Percentiles rank a stretch among this genome's conserved stretches.
These are phyloP conservation scores for Globisporangium heterothallicum DNA, from an alignment of 352 stramenopile genomes.

Conservation along the genomic window DNA sequence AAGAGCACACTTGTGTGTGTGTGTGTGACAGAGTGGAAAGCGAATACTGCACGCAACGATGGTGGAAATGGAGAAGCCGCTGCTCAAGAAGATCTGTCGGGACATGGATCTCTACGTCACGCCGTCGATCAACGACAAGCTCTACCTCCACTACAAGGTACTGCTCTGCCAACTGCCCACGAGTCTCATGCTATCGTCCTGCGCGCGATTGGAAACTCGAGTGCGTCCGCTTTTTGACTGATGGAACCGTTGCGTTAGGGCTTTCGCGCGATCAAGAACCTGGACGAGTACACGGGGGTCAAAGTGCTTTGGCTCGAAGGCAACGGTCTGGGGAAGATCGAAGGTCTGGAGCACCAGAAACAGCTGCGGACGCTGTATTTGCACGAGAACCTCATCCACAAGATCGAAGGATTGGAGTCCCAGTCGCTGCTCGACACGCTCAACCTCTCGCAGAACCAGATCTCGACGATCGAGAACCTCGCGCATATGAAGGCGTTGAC, in stretches of 20 bases:
- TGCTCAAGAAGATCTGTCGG: conserved; percentile 86
- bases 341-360: conserved; percentile 85
- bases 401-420: conserved; percentile 80
- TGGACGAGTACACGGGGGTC: conserved; percentile 93
- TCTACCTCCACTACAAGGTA: conserved; percentile 95
- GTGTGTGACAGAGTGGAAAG: too few relatives aligned
- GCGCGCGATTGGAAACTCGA: too few relatives aligned
- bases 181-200: too few relatives aligned
- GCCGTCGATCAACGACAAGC: conserved; percentile 91
- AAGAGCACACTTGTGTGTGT: too few relatives aligned
- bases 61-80: conserved; percentile 87
- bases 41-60: conserved; percentile 31
- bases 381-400: conserved; percentile 94
- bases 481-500: conserved; percentile 62
- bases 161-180: not conserved
- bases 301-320: conserved; percentile 94
- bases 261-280: conserved; percentile 90
- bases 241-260: too few relatives aligned
- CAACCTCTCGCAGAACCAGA: conserved; percentile 82
- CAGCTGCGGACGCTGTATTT: conserved; percentile 90
- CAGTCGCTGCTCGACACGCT: conserved; percentile 62
- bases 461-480: conserved; percentile 72
- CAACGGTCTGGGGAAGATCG: conserved; percentile 88
- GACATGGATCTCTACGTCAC: conserved; percentile 91
- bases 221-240: too few relatives aligned